phyloP scores from a whole-genome alignment of 352 stramenopile species.

The Blastocystis sp. region DNA sequence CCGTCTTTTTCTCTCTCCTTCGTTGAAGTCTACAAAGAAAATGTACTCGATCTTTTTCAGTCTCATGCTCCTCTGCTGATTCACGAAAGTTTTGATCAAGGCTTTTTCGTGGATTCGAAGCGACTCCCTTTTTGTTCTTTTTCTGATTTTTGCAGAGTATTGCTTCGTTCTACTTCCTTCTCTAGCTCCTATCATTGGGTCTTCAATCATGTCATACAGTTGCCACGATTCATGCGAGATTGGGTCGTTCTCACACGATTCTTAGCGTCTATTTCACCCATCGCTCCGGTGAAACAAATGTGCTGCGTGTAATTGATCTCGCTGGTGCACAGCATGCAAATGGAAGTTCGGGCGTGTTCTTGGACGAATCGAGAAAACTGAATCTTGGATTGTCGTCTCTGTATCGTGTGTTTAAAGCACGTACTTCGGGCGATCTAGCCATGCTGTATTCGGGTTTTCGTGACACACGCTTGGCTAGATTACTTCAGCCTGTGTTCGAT shows the following conservation, averaged over 20 bases:
- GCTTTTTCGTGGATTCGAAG: neutral
- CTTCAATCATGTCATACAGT: neutral
- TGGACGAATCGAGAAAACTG: neutral
- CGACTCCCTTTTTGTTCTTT: neutral
- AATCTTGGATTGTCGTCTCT: neutral
- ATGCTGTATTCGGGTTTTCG: neutral
- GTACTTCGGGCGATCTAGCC: neutral
- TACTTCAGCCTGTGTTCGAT: neutral
- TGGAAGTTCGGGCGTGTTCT: neutral
- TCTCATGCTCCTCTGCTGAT: neutral
- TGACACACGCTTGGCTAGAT: neutral
- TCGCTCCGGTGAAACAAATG: too few species aligned
- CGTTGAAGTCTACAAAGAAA: slow-evolving; percentile 16
- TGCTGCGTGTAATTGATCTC: neutral
- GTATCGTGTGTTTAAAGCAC: neutral
- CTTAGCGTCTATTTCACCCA: neutral
- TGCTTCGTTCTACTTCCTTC: neutral
- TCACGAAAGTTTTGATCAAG: neutral
- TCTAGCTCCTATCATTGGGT: neutral
- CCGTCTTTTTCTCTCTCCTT: neutral
- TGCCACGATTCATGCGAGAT: neutral
- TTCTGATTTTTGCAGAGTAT: slow-evolving; percentile 22
- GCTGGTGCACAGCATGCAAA: neutral
- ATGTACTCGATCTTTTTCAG: neutral
- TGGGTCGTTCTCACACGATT: neutral